Percentiles rank a stretch among this genome's conserved stretches.
Evolutionary conservation across 495 filamentous ascomycete species (phyloP).

Genomic region (Talaromyces stipitatus): DNA sequence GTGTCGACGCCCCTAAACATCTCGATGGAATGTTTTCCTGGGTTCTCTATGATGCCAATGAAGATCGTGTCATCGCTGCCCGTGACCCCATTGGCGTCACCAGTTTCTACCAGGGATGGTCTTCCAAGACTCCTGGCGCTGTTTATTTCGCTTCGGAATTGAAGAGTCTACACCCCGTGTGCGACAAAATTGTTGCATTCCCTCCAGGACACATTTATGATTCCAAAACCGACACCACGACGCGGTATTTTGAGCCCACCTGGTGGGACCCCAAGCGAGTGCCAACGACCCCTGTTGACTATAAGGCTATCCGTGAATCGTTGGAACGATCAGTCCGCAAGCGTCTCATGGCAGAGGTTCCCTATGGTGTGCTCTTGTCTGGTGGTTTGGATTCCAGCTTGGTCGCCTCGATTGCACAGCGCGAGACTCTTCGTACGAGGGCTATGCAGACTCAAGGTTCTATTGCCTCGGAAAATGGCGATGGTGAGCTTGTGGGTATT

Average conservation of each 20-base stretch:
- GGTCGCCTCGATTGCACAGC: slow-evolving; percentile 90
- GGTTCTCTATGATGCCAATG: slow-evolving; percentile 89
- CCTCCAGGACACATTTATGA: slow-evolving; percentile 95
- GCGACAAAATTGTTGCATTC: slow-evolving; percentile 90
- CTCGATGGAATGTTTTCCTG: slow-evolving; percentile 99
- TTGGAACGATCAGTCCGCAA: slow-evolving; percentile 92
- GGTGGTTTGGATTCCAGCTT: slow-evolving; percentile 94
- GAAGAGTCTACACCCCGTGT: slow-evolving; percentile 87
- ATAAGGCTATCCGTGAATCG: slow-evolving; percentile 67
- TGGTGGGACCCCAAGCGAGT: slow-evolving; percentile 86
- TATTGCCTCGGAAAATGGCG: slow-evolving; percentile 26
- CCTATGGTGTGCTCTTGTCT: slow-evolving; percentile 91
- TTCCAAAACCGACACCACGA: slow-evolving; percentile 72
- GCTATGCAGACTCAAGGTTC: slow-evolving; percentile 19
- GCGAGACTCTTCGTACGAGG: slow-evolving; percentile 75
- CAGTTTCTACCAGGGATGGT: slow-evolving; percentile 92
- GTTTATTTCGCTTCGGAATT: slow-evolving; percentile 96
- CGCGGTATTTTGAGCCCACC: slow-evolving; percentile 79
- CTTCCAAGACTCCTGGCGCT: slow-evolving; percentile 69
- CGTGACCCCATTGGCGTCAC: slow-evolving; percentile 96
- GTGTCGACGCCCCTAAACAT: slow-evolving; percentile 84
- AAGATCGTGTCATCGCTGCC: slow-evolving; percentile 85
- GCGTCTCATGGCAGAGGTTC: slow-evolving; percentile 96
- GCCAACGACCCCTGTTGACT: slow-evolving; percentile 72
- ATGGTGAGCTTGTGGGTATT: slow-evolving; percentile 80